Conservation (phyloP, 768 basidiomycete species). For the Phallus indusiatus region DNA sequence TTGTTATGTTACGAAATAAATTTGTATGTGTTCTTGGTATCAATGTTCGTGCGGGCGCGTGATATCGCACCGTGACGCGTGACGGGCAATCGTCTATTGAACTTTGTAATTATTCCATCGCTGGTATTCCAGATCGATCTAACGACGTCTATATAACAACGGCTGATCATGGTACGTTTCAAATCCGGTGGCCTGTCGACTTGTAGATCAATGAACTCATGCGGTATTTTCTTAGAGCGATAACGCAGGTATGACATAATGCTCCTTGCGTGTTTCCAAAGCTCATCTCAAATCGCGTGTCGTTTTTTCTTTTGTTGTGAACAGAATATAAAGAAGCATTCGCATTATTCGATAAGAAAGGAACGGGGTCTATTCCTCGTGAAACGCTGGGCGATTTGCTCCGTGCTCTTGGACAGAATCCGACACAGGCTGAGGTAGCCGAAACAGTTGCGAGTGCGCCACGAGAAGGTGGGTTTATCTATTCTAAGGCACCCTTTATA, state of each 20-base stretch:
- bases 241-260: slow-evolving; percentile 34
- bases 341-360: slow-evolving; percentile 95
- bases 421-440: slow-evolving; percentile 95
- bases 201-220: background rate
- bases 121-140: background rate
- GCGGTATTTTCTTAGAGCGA: slow-evolving; percentile 30
- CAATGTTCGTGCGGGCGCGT: too few species aligned
- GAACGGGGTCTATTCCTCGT: slow-evolving; percentile 80
- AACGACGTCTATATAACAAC: background rate
- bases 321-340: slow-evolving; percentile 97
- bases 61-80: too few species aligned
- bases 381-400: slow-evolving; percentile 88
- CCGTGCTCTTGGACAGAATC: slow-evolving; percentile 93
- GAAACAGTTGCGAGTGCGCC: slow-evolving; percentile 69
- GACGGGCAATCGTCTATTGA: too few species aligned
- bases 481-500: too few species aligned
- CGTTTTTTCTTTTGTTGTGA: background rate
- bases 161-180: background rate
- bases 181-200: background rate
- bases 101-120: too few species aligned
- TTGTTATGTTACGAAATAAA: slow-evolving; percentile 15
- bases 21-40: too few species aligned
- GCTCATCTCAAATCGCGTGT: background rate
- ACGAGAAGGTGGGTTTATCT: slow-evolving; percentile 57
- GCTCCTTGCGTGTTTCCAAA: background rate